Base-by-base conservation (phyloP, 768 basidiomycete species). In the Podaxis mareebaensis region DNA sequence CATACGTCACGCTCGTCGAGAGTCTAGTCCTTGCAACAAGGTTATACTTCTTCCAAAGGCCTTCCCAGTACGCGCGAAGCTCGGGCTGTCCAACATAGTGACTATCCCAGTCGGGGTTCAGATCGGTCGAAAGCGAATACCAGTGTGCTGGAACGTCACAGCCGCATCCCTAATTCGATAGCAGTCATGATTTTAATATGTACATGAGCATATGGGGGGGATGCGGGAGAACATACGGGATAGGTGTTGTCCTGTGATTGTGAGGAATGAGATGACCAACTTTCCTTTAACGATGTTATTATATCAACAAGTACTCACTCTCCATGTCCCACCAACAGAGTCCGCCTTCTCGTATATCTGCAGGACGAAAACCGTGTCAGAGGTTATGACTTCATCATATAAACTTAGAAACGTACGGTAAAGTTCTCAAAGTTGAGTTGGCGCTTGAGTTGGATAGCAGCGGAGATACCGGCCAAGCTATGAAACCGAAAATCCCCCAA, bases 141-240 rank as follows among this genome's bases (percentile, higher is more conserved):
- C 83, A 83, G 65, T 83, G 82, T 10, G 73, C 82, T 10, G 83
- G 78, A 15, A 84, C 76, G 67, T 86, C 84, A n/a, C 82, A 86
- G 13, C 81, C 83, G 64, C 84, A 85, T 3, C 85, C 84, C 81
- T 81, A 24, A 46, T 55, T 2, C 20, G 3, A 12, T n/a, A 46
- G 6, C n/a, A 6, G 7, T 10, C 44, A 8, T 20, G n/a, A 4
- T n/a, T 42, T n/a, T 13, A 42, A 15, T n/a, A 42, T 33, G 40
- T 42, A 15, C 40, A 42, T 4, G 40, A 15, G 17, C 26, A 5
- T 12, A 39, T 15, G 15, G 6, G 26, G 26, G 10, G 26, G 5
- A 42, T 39, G 54, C 20, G 39, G n/a, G 28, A 44, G 6, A 53
- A 63, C 76, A 53, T 60, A 84, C 84, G 24, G 83, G 83, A 61